Conservation (phyloP, 495 filamentous ascomycete species). For the Immersiella caudata region DNA sequence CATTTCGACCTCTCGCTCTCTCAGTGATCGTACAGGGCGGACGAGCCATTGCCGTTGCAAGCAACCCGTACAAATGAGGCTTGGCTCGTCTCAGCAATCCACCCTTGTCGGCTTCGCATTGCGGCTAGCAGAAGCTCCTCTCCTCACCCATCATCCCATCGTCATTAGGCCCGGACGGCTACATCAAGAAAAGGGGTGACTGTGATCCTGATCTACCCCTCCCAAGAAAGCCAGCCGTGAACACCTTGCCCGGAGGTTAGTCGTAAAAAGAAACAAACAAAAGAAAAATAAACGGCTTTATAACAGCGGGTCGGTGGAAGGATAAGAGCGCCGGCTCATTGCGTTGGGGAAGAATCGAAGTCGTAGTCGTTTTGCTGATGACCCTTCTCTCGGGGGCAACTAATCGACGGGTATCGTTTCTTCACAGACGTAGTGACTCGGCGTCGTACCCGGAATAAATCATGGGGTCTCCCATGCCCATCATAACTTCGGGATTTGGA, state of each 20-base stretch:
- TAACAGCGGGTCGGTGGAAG: not conserved
- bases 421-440: slow-evolving; percentile 32
- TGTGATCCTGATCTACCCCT: not conserved
- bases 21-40: not conserved
- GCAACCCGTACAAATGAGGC: not conserved
- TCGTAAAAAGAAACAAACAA: not conserved
- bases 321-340: not conserved
- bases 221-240: not conserved
- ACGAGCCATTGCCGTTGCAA: not conserved
- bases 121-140: not conserved
- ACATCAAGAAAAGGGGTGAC: not conserved
- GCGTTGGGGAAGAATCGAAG: not conserved
- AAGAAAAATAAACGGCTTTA: not conserved
- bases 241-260: not conserved
- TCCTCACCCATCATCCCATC: not conserved
- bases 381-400: no score
- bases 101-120: not conserved
- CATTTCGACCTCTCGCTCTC: not conserved
- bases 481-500: slow-evolving; percentile 52
- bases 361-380: not conserved
- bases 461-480: slow-evolving; percentile 55
- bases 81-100: not conserved
- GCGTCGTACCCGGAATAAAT: slow-evolving; percentile 46
- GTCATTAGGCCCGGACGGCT: not conserved
- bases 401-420: no score